A percentile compares a stretch with the other conserved stretches of the same genome.
These are phyloP conservation scores for Maudiozyma turicensis DNA, from an alignment of 805 yeast genomes.

Conservation along the genomic window DNA sequence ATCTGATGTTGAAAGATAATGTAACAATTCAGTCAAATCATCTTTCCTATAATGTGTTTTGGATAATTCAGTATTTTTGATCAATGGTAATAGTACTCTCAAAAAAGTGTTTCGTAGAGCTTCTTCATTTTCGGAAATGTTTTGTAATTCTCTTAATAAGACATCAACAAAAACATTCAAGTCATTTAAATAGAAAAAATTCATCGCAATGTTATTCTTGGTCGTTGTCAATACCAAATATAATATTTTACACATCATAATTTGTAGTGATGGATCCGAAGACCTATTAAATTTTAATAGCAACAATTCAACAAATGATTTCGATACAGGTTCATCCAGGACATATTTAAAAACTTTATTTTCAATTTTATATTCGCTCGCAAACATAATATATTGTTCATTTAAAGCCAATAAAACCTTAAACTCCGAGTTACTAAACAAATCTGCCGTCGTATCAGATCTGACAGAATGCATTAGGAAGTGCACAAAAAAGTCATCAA, in stretches of 20 bases:
- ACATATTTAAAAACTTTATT: slow-evolving; percentile 52
- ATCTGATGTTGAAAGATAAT: slow-evolving; percentile 32
- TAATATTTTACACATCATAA: slow-evolving; percentile 68
- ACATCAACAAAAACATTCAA: slow-evolving; percentile 77
- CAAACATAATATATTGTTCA: slow-evolving; percentile 76
- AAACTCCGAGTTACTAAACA: slow-evolving; percentile 57
- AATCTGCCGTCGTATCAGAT: slow-evolving; percentile 40
- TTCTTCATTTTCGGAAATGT: slow-evolving; percentile 52
- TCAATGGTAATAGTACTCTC: slow-evolving; percentile 62
- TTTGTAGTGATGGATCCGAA: slow-evolving; percentile 61
- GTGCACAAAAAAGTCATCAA: slow-evolving; percentile 38
- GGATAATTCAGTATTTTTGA: slow-evolving; percentile 54
- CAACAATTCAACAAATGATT: slow-evolving; percentile 55
- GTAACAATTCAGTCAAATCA: slow-evolving; percentile 43
- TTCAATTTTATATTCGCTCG: slow-evolving; percentile 23
- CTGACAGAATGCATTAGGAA: slow-evolving; percentile 39
- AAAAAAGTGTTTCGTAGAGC: slow-evolving; percentile 59
- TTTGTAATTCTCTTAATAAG: slow-evolving; percentile 65
- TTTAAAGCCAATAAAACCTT: slow-evolving; percentile 64
- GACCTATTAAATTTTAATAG: slow-evolving; percentile 67
- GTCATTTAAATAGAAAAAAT: slow-evolving; percentile 73
- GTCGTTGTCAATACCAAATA: slow-evolving; percentile 60
- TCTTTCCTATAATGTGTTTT: slow-evolving; percentile 47
- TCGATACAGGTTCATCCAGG: slow-evolving; percentile 34
- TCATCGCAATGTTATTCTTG: slow-evolving; percentile 40